Evolutionary conservation across 1,284 basidiomycete genomes (phyloP), one percentile per base, ranked within the genome.

Genomic region (Vanrija pseudolonga): DNA sequence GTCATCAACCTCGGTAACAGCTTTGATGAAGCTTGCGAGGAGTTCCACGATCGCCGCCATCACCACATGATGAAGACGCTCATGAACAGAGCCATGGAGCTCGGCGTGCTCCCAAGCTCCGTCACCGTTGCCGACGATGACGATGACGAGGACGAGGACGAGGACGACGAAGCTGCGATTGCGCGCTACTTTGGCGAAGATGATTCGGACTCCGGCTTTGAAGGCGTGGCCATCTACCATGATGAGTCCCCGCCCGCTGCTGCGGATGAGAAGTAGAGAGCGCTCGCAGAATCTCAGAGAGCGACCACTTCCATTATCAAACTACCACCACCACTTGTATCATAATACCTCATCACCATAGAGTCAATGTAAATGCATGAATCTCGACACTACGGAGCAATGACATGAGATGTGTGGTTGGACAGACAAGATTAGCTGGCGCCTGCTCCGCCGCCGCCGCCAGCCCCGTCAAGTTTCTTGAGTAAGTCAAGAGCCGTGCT

Each of bases 401-500:
- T 32, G 32, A 32, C 32, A 32, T 32, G 32, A 32, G 32, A 32
- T 32, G 32, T 12, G 32, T 14, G 32, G 32, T 32, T 32, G 2
- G 32, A 32, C 32, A 32, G 32, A 32, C 32, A 32, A 32, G 39
- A 40, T 40, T 18, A 40, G 17, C 7, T 26, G 26, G 26, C 26
- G 26, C 26, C 26, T n/a, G 6, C 26, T 26, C 24, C 24, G 24
- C 24, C 24, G 4, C 24, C 24, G 24, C 12, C 20, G 28, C 28
- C 26, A 36, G 17, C 38, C 4, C 44, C 42, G n/a, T 55, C 53
- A 24, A 55, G 22, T 15, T 50, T 46, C 52, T 56, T 60, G 6
- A 60, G 44, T 47, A 60, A 46, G 44, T 60, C 59, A 15, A 55
- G 43, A 1, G 59, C 59, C 8, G 55, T 55, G 40, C 45, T 39